Percentiles rank a stretch among this genome's conserved stretches.
phyloP scores from a whole-genome alignment of 257 asterid species.

The Rubia yunnanensis region DNA sequence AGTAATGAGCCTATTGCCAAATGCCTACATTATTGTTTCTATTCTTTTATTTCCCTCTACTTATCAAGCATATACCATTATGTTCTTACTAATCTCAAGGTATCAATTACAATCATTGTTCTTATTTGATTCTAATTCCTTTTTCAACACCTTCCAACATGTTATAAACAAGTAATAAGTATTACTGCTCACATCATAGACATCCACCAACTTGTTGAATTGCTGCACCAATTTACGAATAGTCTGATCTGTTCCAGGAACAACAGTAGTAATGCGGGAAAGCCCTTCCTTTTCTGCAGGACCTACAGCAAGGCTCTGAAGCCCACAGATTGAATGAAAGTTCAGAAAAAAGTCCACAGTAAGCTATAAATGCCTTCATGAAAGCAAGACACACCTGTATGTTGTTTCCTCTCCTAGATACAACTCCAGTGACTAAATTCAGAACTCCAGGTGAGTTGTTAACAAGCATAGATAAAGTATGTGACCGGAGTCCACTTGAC shows the following conservation, averaged over 20 bases:
- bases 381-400: slow-evolving; percentile 45
- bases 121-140: not conserved
- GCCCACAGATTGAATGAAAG: slow-evolving; percentile 14
- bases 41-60: not conserved
- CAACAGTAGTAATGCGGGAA: slow-evolving; percentile 86
- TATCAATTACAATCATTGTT: not conserved
- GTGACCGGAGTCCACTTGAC: slow-evolving; percentile 74
- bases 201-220: slow-evolving; percentile 64
- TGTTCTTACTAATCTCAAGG: not conserved
- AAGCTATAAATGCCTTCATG: not conserved
- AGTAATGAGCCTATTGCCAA: not conserved
- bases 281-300: slow-evolving; percentile 71
- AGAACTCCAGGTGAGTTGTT: slow-evolving; percentile 72
- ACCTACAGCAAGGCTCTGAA: slow-evolving; percentile 92
- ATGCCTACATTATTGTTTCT: not conserved
- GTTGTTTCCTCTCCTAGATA: slow-evolving; percentile 79
- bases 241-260: slow-evolving; percentile 79
- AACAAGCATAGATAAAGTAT: slow-evolving; percentile 70
- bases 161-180: not conserved
- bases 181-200: slow-evolving; percentile 49
- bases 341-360: not conserved
- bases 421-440: slow-evolving; percentile 75
- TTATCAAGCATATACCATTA: not conserved
- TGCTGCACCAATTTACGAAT: slow-evolving; percentile 70
- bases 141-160: not conserved